Base-by-base conservation (phyloP, 805 yeast species). In the Candida stauntonica region DNA sequence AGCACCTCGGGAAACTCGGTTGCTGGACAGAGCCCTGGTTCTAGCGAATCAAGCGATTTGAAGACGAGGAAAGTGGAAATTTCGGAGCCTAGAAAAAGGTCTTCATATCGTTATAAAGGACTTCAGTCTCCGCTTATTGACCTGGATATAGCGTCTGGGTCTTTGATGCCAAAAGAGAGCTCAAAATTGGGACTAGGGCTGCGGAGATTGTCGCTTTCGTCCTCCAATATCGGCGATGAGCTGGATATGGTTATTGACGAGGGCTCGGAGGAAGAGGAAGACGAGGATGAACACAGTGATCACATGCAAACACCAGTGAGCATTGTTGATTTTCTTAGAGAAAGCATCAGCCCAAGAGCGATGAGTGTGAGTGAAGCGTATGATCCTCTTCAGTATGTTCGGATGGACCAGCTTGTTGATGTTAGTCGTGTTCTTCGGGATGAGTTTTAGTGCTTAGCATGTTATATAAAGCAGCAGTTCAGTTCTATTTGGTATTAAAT, bases 321-420 rank as follows among this genome's bases (percentile, higher is more conserved):
- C 26, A 18, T 53, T 21, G 24, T 50, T 11, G 49, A 51, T 21
- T 51, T 53, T 26, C 34, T 53, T 8, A 41, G 48, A 21, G 58
- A 53, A 35, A 46, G 53, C 19, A 15, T 32, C 2, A 48, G 47
- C 16, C 41, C 45, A 0, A 24, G 39, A 9, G 42, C 47, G 6
- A 43, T 45, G 51, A 29, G 39, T 12, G 29, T 39, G 5, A 7
- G 38, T 14, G 42, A 38, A 14, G 44, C 21, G 7, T 47, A 44
- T 29, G 33, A 49, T 32, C 50, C 52, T 2, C 7, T 29, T 9
- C 33, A 45, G 12, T 38, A 34, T 30, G 42, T 42, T 3, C 30
- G 27, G 11, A 12, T 48, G 29, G 38, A 34, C 12, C 36, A 36
- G 36, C 29, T 23, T 21, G 14, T 29, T 19, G 41, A 36, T 42